Evolutionary conservation across 768 basidiomycete genomes (phyloP), one percentile per base, ranked within the genome.

Genomic region (Lactifluus piperatus): DNA sequence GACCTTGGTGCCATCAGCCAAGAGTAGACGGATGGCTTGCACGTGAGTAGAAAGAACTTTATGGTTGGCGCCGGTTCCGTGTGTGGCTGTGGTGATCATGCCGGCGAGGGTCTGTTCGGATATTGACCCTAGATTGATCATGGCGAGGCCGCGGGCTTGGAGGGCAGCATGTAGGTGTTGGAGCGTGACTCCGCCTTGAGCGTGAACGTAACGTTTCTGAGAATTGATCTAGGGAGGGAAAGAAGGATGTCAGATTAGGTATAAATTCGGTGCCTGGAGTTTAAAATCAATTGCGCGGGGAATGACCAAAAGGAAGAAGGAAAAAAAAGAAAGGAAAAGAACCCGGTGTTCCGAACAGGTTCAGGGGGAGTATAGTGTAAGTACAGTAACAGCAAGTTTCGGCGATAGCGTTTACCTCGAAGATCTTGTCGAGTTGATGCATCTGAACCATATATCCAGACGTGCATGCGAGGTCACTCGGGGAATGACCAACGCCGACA

Each of bases 71-170:
- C 97, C 95, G 13, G 91, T 85, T 53, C 94, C 97, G 76, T 99
- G 97, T 0, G 94, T 94, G 8, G 92, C 92, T 62, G 97, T 99
- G 14, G 92, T 85, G 67, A 98, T 78, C 66, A 94, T 82, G 45
- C 97, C 97, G 27, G 83, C 94, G 63, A 99, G 79, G 3, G 93
- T 91, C 71, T 97, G 95, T 70, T 97, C 94, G 36, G 93, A 95
- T 67, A 99, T 97, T 29, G 93, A 94, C 36, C 97, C 97, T 61
- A 97, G 79, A 72, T 90, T 95, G 68, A 81, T 84, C 82, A 99
- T 86, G 39, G 94, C 94, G 32, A 97, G 81, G 34, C 78, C 78
- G 66, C 85, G 74, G 13, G 74, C 70, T 49, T 77, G 81, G 56
- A 98, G 85, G 16, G 77, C 76, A 24, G 71, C 73, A 64, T 95